Conservation (phyloP, 140 eudicot species). For the Bidens hawaiensis region DNA sequence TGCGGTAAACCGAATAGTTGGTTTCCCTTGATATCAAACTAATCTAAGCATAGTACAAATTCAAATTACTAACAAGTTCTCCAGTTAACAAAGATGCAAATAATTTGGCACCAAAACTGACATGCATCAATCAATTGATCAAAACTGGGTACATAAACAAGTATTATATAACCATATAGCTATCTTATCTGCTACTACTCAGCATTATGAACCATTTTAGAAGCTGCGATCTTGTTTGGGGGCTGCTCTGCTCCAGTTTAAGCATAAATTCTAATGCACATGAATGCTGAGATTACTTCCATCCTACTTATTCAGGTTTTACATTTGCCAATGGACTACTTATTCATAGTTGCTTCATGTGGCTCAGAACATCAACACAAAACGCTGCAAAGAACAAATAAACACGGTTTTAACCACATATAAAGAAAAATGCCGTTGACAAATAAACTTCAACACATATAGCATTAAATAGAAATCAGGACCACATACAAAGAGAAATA, state of each 20-base stretch:
- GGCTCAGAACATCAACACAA: neutral
- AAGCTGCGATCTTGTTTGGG: constrained; percentile 12
- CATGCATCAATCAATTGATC: neutral
- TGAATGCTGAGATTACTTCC: neutral
- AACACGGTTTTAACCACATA: neutral
- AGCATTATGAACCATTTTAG: constrained; percentile 6
- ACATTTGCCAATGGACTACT: constrained; percentile 19
- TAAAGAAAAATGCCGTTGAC: neutral
- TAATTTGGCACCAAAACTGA: too few relatives aligned
- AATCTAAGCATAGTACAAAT: neutral
- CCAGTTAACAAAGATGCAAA: neutral
- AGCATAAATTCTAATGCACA: constrained; percentile 13
- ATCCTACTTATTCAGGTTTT: constrained; percentile 18
- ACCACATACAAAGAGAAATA: neutral
- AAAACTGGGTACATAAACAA: constrained; percentile 12
- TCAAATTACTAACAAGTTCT: neutral
- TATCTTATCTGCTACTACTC: constrained; percentile 5
- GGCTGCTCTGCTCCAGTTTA: constrained; percentile 6
- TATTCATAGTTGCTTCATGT: neutral
- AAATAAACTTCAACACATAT: neutral
- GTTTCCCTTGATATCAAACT: neutral
- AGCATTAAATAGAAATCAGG: neutral
- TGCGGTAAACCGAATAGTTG: neutral
- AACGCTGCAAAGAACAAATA: constrained; percentile 16
- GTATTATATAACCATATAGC: constrained; percentile 7